Conservation (phyloP, 305 asterid genomes). For the Fraxinus sp. region DNA sequence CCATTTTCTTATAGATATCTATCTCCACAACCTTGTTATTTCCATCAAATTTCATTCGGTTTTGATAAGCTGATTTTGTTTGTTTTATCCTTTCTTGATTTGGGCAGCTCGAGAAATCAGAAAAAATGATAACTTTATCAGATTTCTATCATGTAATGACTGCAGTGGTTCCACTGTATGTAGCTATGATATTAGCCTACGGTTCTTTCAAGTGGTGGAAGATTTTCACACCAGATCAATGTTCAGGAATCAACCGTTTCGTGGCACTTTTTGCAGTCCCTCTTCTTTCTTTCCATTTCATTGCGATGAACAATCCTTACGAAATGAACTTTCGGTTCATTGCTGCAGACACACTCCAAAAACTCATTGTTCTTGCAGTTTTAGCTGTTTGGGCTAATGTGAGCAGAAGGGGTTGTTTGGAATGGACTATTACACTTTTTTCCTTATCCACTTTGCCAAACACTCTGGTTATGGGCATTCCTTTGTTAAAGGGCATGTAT, state of each 20-base stretch:
- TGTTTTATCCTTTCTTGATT: constrained; percentile 32
- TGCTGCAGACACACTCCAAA: constrained; percentile 89
- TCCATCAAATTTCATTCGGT: background rate
- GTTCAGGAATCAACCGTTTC: constrained; percentile 93
- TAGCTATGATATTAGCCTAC: constrained; percentile 89
- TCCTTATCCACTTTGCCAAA: constrained; percentile 87
- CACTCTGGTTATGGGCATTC: constrained; percentile 96
- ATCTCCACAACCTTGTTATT: background rate
- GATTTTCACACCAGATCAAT: constrained; percentile 88
- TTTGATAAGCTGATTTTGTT: background rate
- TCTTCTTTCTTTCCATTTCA: constrained; percentile 88
- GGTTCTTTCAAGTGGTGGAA: constrained; percentile 95
- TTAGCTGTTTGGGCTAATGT: constrained; percentile 64
- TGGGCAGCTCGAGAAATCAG: constrained; percentile 21
- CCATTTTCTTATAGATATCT: background rate
- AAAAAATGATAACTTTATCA: constrained; percentile 57
- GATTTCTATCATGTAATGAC: constrained; percentile 97
- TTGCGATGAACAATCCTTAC: constrained; percentile 82
- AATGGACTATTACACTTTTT: constrained; percentile 90
- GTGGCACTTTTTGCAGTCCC: constrained; percentile 93
- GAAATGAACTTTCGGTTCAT: constrained; percentile 78
- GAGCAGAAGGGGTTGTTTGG: constrained; percentile 64
- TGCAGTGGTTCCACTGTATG: constrained; percentile 91
- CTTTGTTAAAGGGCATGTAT: constrained; percentile 82
- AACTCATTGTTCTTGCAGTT: constrained; percentile 60